Percentiles rank a stretch among this genome's conserved stretches.
phyloP scores from a whole-genome alignment of 306 rosid species.

The Fragaria iinumae region DNA sequence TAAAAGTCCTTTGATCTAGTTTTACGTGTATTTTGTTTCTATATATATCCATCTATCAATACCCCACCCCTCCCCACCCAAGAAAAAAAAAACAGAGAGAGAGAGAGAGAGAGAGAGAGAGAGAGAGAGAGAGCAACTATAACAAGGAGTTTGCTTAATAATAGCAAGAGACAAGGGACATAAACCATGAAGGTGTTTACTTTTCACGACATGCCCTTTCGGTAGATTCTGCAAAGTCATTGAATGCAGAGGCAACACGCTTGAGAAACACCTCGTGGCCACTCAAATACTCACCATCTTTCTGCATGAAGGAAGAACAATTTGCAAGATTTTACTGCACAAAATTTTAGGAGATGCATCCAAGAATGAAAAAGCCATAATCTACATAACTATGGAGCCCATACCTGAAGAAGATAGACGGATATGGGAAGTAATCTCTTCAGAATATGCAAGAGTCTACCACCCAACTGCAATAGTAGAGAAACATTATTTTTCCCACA shows the following conservation, averaged over 20 bases:
- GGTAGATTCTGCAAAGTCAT: conserved; percentile 88
- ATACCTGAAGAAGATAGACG: conserved; percentile 89
- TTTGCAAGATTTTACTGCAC: conserved; percentile 16
- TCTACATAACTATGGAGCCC: conserved; percentile 20
- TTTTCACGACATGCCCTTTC: conserved; percentile 91
- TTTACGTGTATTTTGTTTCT: neutral
- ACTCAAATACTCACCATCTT: conserved; percentile 92
- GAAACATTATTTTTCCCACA: conserved; percentile 21
- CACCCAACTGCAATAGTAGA: conserved; percentile 71
- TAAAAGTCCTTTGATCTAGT: neutral
- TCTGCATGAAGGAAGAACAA: conserved; percentile 50
- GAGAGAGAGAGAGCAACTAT: too few relatives aligned
- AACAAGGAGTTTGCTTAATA: neutral
- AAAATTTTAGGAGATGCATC: conserved; percentile 5
- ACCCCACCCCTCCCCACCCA: neutral
- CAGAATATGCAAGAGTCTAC: conserved; percentile 80
- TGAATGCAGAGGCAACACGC: conserved; percentile 88
- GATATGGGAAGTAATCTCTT: conserved; percentile 97
- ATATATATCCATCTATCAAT: neutral
- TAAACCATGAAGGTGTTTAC: conserved; percentile 42
- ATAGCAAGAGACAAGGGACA: neutral
- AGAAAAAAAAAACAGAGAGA: neutral
- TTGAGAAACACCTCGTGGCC: conserved; percentile 91
- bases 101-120: neutral
- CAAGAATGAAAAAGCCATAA: conserved; percentile 17